phyloP scores from a whole-genome alignment of 2,329 filamentous ascomycete species.

The Ophiosphaerella herpotricha region DNA sequence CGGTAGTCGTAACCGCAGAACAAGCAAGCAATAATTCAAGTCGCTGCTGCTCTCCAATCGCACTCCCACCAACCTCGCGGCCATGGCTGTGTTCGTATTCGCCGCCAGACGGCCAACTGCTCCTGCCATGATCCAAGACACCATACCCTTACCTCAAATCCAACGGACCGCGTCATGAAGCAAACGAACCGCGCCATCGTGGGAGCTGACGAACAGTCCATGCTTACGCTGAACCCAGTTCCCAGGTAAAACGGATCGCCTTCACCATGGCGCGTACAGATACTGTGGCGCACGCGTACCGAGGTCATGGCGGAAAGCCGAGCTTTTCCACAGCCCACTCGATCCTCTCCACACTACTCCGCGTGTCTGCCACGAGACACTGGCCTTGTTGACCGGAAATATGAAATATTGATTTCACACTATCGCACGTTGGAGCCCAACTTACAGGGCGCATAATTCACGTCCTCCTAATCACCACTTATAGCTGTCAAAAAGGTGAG shows the following conservation, averaged over 20 bases:
- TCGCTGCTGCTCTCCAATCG: constrained; percentile 1
- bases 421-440: constrained; percentile 36
- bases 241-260: constrained; percentile 32
- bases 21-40: constrained; percentile 17
- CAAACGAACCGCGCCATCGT: constrained; percentile 19
- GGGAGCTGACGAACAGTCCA: constrained; percentile 13
- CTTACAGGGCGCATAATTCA: constrained; percentile 21
- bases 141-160: constrained; percentile 24
- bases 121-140: constrained; percentile 29
- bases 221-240: constrained; percentile 27
- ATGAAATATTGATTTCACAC: constrained; percentile 9
- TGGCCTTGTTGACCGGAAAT: constrained; percentile 29
- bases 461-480: constrained; percentile 14
- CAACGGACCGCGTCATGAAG: constrained; percentile 26
- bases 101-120: constrained; percentile 29
- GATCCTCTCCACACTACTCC: constrained; percentile 18
- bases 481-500: constrained; percentile 36
- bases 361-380: constrained; percentile 24
- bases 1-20: constrained; percentile 1
- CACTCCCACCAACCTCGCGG: not conserved
- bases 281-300: constrained; percentile 24
- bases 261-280: constrained; percentile 20
- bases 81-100: constrained; percentile 23
- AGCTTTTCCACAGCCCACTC: constrained; percentile 24
- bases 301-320: constrained; percentile 21